Evolutionary conservation across 1,139 yeast species (phyloP).

Genomic region (Saccharomyces hybrid): DNA sequence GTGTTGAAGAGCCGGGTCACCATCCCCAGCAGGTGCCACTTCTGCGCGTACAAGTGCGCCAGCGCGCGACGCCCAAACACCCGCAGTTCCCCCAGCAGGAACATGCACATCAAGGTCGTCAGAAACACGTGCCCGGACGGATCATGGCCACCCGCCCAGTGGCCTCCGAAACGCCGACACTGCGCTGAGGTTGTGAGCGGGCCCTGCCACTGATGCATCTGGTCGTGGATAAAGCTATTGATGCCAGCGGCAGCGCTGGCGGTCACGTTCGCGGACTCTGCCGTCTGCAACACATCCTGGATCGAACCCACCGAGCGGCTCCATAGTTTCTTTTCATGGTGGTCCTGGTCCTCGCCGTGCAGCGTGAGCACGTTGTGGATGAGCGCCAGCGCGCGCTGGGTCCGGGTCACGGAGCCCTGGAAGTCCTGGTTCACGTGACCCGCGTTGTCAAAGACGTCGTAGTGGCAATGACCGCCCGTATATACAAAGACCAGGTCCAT

Average conservation of each 20-base stretch:
- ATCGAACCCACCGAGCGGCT: no score
- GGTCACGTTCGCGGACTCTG: no score
- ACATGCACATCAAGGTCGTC: conserved; percentile 62
- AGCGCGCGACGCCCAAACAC: conserved; percentile 31
- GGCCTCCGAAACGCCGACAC: conserved; percentile 59
- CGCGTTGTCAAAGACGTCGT: conserved; percentile 22
- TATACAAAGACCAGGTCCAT: conserved; percentile 77
- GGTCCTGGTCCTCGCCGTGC: no score
- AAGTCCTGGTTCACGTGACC: conserved; percentile 18
- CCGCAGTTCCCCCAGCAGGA: conserved; percentile 58
- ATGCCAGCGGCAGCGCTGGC: no score
- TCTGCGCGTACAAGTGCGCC: conserved; percentile 7
- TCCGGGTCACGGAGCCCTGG: conserved; percentile 18
- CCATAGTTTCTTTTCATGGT: no score
- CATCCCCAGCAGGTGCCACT: not conserved
- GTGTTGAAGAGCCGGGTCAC: conserved; percentile 12
- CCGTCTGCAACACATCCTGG: no score
- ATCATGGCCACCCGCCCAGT: conserved; percentile 92
- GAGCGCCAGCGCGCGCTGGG: conserved; percentile 6
- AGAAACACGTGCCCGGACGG: conserved; percentile 92
- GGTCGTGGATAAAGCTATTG: no score
- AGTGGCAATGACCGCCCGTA: conserved; percentile 75
- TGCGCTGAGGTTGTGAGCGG: conserved; percentile 36
- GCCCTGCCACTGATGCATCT: conserved; percentile 3
- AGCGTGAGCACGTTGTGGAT: conserved; percentile 14